phyloP scores from a whole-genome alignment of 441 rosid genomes.

The Hura crepitans region DNA sequence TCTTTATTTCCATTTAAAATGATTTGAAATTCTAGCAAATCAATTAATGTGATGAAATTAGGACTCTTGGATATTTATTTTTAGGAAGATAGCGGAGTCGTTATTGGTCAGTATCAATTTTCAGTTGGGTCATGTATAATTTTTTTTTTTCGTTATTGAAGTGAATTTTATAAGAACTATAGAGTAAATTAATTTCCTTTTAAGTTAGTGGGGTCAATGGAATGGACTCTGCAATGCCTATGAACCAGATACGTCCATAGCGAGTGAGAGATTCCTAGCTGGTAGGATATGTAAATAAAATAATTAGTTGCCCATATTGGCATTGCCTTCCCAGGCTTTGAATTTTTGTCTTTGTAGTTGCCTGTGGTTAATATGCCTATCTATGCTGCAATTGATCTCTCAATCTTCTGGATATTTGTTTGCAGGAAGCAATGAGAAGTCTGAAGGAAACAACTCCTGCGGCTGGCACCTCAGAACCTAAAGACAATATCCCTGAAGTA shows the following conservation, averaged over 20 bases:
- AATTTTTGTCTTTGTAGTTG: slow-evolving; percentile 8
- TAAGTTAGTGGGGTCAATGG: not conserved
- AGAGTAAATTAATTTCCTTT: not conserved
- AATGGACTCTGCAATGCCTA: not conserved
- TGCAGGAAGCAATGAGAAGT: slow-evolving; percentile 49
- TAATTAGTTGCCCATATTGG: not conserved
- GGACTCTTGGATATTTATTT: not conserved
- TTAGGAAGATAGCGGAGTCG: not conserved
- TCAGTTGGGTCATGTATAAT: not conserved
- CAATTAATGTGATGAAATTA: not conserved
- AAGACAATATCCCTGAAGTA: slow-evolving; percentile 56
- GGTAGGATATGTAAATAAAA: not conserved
- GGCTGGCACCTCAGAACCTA: slow-evolving; percentile 23
- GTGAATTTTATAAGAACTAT: not conserved
- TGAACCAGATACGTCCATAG: not conserved
- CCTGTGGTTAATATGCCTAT: not conserved
- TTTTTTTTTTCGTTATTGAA: not conserved
- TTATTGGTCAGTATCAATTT: not conserved
- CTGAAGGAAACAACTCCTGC: slow-evolving; percentile 23
- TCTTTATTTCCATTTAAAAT: not conserved
- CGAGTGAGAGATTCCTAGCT: not conserved
- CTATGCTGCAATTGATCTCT: not conserved
- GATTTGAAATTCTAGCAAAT: not conserved
- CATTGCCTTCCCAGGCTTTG: not conserved
- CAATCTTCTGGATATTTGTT: slow-evolving; percentile 9